Conservation (phyloP, 352 stramenopile species). For the Plasmopara viticola region DNA sequence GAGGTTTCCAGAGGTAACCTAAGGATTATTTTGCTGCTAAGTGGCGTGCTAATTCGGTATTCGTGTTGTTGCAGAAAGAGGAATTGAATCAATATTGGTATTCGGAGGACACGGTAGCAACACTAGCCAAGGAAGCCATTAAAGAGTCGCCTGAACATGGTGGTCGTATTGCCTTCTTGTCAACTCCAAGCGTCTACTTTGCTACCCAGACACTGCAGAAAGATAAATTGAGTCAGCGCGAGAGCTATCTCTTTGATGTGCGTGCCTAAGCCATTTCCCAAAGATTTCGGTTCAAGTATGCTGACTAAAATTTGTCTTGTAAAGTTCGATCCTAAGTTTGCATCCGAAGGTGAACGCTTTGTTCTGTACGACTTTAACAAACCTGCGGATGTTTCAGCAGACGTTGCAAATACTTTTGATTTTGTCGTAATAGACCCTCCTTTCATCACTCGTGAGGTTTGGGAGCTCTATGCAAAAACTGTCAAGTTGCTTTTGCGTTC, state of each 20-base stretch:
- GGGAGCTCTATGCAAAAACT: conserved; percentile 81
- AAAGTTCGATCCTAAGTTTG: conserved; percentile 85
- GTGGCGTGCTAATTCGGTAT: not conserved
- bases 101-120: conserved; percentile 80
- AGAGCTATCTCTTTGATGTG: conserved; percentile 88
- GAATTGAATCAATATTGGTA: conserved; percentile 98
- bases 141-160: conserved; percentile 37
- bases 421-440: conserved; percentile 92
- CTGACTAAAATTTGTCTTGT: not conserved
- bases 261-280: conserved; percentile 4
- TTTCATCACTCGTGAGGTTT: conserved; percentile 93
- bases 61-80: conserved; percentile 58
- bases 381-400: conserved; percentile 50
- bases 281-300: no score
- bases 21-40: not conserved
- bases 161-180: conserved; percentile 84
- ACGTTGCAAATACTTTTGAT: conserved; percentile 72
- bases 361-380: conserved; percentile 89
- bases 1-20: conserved; percentile 51
- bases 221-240: conserved; percentile 13
- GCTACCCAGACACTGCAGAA: conserved; percentile 50
- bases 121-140: conserved; percentile 53
- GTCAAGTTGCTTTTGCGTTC: conserved; percentile 53
- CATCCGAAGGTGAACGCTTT: conserved; percentile 49
- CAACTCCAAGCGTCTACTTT: conserved; percentile 92